Evolutionary conservation across 768 basidiomycete species (phyloP), one percentile per base, ranked within the genome.

Genomic region (Mycena kentingensis): DNA sequence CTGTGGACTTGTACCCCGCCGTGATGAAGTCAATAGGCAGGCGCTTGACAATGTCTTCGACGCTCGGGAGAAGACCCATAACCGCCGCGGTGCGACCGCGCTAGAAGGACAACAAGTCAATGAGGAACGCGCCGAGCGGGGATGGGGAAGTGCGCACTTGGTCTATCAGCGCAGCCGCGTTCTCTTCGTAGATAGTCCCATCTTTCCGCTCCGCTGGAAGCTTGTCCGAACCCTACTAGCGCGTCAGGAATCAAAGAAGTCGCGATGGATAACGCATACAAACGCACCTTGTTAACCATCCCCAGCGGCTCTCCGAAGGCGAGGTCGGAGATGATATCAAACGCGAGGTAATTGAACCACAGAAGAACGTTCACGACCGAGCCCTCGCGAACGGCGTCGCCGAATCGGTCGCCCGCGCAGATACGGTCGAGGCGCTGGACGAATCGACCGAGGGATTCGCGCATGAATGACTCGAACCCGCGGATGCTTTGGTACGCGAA

Each of bases 221-320:
- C 5, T 24, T 26, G 25, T 42, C 41, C 5, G 41, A 42, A 24
- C 41, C 41, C 41, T 42, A 26, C 11, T 18, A 10, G 12, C 25
- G n/a, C 22, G 41, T 42, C 91, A 92, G 16, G 81, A 82, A 50
- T 87, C 84, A 63, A 87, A 90, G 67, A 90, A 91, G 16, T 79
- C 64, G 16, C 84, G 81, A 63, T 93, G 93, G 52, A 87, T 76
- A 5, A 5, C 21, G 8, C 6, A 11, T 12, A n/a, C 41, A 5
- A 12, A 12, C 41, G 7, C 41, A 42, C 41, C 41, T 42, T 42
- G 18, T 42, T 27, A 54, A 94, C 73, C 93, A 95, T 94, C 13
- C 90, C 91, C 62, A 95, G 94, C 0, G 93, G 87, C 2, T 82
- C 79, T 2, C 93, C 93, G 60, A 93, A 93, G 0, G 90, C 87